These are phyloP conservation scores for Planoprotostelium fungivorum DNA, from an alignment of 78 protist species.

Conservation along the genomic window DNA sequence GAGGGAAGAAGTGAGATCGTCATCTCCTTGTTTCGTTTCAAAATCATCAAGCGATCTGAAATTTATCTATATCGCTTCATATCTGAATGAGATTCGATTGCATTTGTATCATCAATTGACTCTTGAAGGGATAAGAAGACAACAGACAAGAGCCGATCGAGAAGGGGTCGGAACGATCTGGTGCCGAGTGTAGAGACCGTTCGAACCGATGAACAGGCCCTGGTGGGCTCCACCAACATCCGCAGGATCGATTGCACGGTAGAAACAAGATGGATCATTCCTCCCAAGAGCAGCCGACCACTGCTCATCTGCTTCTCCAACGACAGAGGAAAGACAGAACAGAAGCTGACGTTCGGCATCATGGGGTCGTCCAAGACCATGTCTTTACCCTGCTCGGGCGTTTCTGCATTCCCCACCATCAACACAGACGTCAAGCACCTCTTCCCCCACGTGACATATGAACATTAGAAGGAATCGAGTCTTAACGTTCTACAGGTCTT, in stretches of 20 bases:
- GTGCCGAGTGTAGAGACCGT: background rate
- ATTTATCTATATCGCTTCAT: too few relatives aligned
- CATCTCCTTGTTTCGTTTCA: too few relatives aligned
- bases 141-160: background rate
- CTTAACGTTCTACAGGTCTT: too few relatives aligned
- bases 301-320: background rate
- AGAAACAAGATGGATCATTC: background rate
- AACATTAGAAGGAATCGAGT: too few relatives aligned
- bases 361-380: background rate
- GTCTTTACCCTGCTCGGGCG: background rate
- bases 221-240: background rate
- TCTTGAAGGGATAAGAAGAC: background rate
- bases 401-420: background rate
- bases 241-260: background rate
- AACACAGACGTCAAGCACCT: background rate
- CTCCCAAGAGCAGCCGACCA: background rate
- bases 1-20: background rate
- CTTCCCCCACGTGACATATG: background rate
- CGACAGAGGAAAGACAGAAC: background rate
- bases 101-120: too few relatives aligned
- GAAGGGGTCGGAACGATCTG: background rate
- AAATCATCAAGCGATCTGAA: too few relatives aligned
- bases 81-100: too few relatives aligned
- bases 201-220: background rate
- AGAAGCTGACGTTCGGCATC: background rate